Evolutionary conservation across 176 grass and related monocot species (phyloP), one percentile per base, ranked within the genome.

Genomic region (Calamus simplicifolius): DNA sequence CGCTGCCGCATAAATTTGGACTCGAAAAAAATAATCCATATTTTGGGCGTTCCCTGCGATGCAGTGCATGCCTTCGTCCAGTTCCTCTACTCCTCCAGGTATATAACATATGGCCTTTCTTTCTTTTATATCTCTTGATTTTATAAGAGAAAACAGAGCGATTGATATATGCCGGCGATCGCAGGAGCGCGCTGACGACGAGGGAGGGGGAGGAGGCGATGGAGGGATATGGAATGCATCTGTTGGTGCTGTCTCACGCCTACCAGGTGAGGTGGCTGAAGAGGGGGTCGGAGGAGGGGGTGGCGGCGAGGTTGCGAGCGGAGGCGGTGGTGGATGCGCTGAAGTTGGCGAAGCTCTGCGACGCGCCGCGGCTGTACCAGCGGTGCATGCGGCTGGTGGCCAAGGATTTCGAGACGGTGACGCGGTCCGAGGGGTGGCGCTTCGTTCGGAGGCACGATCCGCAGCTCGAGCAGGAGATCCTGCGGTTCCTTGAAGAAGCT

Each of bases 181-280:
- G 6, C 55, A 76, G 79, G 61, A 48, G 16, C n/a, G 3, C 16
- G 19, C 18, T 26, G 5, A 23, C 29, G 19, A 29, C 59, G 27
- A 66, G 66, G 10, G 66, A 69, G 18, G 66, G 7, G 3, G 81
- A 79, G 35, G 72, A 54, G 26, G 53, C 13, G 82, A 29, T 85
- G 55, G 78, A 63, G 13, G 61, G 50, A 49, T 73, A 88, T 63
- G 81, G 76, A 8, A 25, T 86, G 76, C 73, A 76, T 77, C 72
- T 98, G 30, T 81, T 98, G 62, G 87, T 79, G 52, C 78, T 92
- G 70, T 68, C 87, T 69, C 93, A 98, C 79, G 93, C 66, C 17
- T 85, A 98, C 78, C 50, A 68, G 21, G 80, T 98, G 1, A 61
- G 27, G 17, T 98, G 93, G 93, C 73, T 98, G 27, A 98, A 98